These are phyloP conservation scores for Aspergillus avenaceus DNA, from an alignment of 495 filamentous ascomycete genomes.

Conservation along the genomic window DNA sequence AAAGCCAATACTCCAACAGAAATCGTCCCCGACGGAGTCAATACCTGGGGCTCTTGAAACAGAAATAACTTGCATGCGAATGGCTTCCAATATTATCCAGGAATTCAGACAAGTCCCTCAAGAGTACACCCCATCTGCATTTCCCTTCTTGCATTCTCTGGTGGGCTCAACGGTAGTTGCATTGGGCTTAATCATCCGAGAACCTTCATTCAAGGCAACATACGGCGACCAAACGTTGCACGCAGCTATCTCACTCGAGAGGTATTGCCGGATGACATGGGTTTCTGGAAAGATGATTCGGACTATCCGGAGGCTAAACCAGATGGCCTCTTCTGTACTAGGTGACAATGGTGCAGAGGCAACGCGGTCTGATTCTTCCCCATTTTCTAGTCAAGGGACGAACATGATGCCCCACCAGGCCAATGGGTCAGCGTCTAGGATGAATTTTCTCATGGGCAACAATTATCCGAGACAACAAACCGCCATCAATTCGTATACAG, in stretches of 20 bases:
- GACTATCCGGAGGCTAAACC: constrained; percentile 21
- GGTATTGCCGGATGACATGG: constrained; percentile 25
- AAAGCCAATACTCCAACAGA: constrained; percentile 19
- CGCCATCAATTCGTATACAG: too few relatives aligned
- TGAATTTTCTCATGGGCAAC: too few relatives aligned
- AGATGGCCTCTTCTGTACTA: constrained; percentile 9
- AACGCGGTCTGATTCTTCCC: too few relatives aligned
- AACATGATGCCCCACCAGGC: too few relatives aligned
- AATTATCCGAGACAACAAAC: too few relatives aligned
- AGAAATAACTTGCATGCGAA: constrained; percentile 20
- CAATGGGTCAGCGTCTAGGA: too few relatives aligned
- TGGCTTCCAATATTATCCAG: constrained; percentile 15
- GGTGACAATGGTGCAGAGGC: too few relatives aligned
- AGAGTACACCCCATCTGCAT: constrained; percentile 21
- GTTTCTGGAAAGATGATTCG: constrained; percentile 23
- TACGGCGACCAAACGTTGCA: constrained; percentile 13
- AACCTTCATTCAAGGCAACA: constrained; percentile 11
- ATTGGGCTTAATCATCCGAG: constrained; percentile 19
- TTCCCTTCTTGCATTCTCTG: constrained; percentile 24
- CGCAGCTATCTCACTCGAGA: constrained; percentile 14
- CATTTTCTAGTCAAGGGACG: too few relatives aligned
- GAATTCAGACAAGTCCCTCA: constrained; percentile 21
- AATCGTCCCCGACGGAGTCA: background rate
- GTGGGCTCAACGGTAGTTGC: constrained; percentile 18
- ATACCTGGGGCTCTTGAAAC: constrained; percentile 13